Conservation (phyloP, 495 filamentous ascomycete genomes). For the Hypoxylon crocopeplum region DNA sequence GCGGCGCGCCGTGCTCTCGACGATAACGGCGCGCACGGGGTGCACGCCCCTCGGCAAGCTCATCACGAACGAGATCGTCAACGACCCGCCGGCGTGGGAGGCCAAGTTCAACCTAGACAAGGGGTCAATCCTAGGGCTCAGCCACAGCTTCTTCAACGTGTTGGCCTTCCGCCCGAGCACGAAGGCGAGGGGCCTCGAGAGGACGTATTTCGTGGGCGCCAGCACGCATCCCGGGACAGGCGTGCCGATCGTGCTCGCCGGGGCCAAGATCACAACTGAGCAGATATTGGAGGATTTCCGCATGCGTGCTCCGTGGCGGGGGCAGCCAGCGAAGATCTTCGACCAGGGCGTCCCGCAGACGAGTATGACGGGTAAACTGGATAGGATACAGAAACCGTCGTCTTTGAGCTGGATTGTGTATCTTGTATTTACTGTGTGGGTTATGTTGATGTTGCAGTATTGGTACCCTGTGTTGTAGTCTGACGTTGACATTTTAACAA, state of each 20-base stretch:
- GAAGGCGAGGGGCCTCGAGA: slow-evolving; percentile 53
- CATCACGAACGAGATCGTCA: slow-evolving; percentile 65
- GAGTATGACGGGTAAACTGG: slow-evolving; percentile 36
- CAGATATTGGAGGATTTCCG: slow-evolving; percentile 57
- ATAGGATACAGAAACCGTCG: slow-evolving; percentile 37
- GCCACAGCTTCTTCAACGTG: slow-evolving; percentile 75
- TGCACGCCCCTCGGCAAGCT: slow-evolving; percentile 47
- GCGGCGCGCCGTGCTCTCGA: slow-evolving; percentile 59
- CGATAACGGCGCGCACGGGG: slow-evolving; percentile 61
- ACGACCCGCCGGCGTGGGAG: slow-evolving; percentile 68
- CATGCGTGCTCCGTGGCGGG: slow-evolving; percentile 51
- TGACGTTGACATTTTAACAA: neutral
- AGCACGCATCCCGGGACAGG: slow-evolving; percentile 76
- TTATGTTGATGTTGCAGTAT: slow-evolving; percentile 3
- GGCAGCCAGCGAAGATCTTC: slow-evolving; percentile 8
- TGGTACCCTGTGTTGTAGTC: neutral
- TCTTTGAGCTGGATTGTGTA: slow-evolving; percentile 4
- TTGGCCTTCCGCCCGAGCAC: slow-evolving; percentile 68
- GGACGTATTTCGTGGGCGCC: slow-evolving; percentile 71
- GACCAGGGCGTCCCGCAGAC: slow-evolving; percentile 35
- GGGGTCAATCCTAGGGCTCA: slow-evolving; percentile 71
- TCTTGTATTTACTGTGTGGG: slow-evolving; percentile 3
- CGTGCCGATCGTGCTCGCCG: slow-evolving; percentile 71
- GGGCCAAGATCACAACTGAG: slow-evolving; percentile 65
- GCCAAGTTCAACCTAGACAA: slow-evolving; percentile 71